phyloP scores from a whole-genome alignment of 108 stramenopile species.

The Cyclotella sp. region DNA sequence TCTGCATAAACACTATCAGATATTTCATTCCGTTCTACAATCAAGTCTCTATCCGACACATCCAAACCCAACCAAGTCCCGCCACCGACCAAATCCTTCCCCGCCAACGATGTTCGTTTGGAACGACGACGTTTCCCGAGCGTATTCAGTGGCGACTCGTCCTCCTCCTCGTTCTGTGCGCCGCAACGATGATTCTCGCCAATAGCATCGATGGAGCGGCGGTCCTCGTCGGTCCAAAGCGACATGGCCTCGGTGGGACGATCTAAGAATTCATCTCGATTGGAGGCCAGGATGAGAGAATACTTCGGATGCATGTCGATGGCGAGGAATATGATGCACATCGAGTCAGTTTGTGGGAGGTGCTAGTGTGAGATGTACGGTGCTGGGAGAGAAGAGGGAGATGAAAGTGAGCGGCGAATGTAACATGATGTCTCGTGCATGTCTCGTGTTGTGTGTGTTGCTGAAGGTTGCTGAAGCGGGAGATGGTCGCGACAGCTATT shows the following conservation, averaged over 20 bases:
- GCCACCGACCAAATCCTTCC: slow-evolving; percentile 23
- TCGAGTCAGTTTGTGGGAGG: neutral
- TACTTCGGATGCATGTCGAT: slow-evolving; percentile 23
- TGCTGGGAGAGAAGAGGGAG: no score
- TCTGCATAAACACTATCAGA: neutral
- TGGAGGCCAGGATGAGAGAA: slow-evolving; percentile 24
- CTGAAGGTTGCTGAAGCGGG: no score
- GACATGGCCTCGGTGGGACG: slow-evolving; percentile 32
- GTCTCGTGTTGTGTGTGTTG: no score
- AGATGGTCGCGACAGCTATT: no score
- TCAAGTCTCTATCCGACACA: slow-evolving; percentile 1
- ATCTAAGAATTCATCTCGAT: slow-evolving; percentile 32
- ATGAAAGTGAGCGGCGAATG: no score
- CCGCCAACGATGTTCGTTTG: slow-evolving; percentile 16
- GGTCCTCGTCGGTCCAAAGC: neutral
- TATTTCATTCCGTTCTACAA: neutral
- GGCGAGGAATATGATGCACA: slow-evolving; percentile 38
- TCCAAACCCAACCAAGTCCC: slow-evolving; percentile 30
- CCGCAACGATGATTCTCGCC: neutral
- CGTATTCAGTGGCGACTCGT: no score
- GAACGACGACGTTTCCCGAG: no score
- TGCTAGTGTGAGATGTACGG: neutral
- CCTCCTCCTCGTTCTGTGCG: no score
- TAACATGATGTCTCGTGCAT: no score
- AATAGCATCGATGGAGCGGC: neutral